Evolutionary conservation across 371 early-diverging fungal species (phyloP), one percentile per base, ranked within the genome.

Genomic region (Mortierella sp.): DNA sequence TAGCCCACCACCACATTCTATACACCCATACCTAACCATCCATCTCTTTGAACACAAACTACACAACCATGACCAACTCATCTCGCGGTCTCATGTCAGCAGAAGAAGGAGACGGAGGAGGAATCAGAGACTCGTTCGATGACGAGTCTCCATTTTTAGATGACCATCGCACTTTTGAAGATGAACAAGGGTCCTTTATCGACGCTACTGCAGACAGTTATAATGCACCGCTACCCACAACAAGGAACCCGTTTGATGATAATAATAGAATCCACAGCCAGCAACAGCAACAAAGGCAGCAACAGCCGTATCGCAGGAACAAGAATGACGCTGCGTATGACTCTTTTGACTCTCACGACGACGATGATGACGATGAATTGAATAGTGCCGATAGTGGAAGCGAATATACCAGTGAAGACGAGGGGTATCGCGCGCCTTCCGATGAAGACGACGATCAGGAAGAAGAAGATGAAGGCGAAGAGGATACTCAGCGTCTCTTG

Each of bases 401-500:
- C 40, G 66, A 61, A 49, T 55, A 57, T 32, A 14, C 43, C n/a
- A 69, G 75, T 59, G 64, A 60, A 24, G 55, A 28, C 14, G 55
- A 26, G 18, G 24, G 26, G 39, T 72, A 72, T 49, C 65, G 32
- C 1, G 65, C 20, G 18, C 28, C 49, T 11, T 37, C 60, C 8
- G 65, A 64, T 52, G 62, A 5, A 6, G 70, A 30, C 4, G 30
- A 55, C 35, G 62, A 57, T 30, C 66, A 75, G n/a, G 65, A 61
- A 24, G 65, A 61, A 24, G 62, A 58, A 9, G 49, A 64, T 22
- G 64, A 64, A 32, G 43, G 12, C n/a, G 40, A 39, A 8, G 75
- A 72, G n/a, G 81, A 75, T 37, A 80, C 75, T 5, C 81, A 80
- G 28, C 72, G 63, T 12, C 66, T 80, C 8, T 52, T 80, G 24